A percentile compares a stretch with the other conserved stretches of the same genome.
phyloP scores from a whole-genome alignment of 768 basidiomycete genomes.

The Calocera viscosa region DNA sequence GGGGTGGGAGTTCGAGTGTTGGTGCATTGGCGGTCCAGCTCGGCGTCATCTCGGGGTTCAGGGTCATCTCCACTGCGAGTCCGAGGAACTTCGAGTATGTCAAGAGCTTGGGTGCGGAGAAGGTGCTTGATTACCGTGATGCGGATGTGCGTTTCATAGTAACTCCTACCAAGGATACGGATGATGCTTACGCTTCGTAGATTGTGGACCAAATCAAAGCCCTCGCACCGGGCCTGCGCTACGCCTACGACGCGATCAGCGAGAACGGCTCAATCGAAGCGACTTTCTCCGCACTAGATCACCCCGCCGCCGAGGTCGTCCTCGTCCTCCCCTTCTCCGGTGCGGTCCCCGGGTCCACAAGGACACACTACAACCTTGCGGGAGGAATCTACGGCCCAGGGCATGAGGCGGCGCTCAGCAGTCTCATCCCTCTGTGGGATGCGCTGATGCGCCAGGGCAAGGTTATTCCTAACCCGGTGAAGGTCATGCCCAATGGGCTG shows the following conservation, averaged over 20 bases:
- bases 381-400: neutral
- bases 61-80: constrained; percentile 29
- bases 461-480: neutral
- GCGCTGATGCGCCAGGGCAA: neutral
- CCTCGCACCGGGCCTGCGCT: neutral
- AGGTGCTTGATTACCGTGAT: constrained; percentile 24
- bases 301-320: neutral
- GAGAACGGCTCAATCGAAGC: neutral
- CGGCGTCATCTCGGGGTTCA: constrained; percentile 24
- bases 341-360: neutral
- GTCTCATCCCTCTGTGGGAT: neutral
- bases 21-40: constrained; percentile 22
- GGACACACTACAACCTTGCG: neutral
- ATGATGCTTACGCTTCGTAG: neutral
- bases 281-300: neutral
- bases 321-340: neutral
- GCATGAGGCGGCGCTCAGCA: neutral
- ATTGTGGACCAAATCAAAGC: neutral
- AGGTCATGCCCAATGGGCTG: neutral
- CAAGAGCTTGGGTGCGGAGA: constrained; percentile 29
- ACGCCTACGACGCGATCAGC: neutral
- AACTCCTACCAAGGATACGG: neutral
- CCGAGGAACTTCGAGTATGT: constrained; percentile 29
- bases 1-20: neutral
- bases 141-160: neutral